Evolutionary conservation across 179 eudicot species (phyloP).

Genomic region (Actinidia chinensis): DNA sequence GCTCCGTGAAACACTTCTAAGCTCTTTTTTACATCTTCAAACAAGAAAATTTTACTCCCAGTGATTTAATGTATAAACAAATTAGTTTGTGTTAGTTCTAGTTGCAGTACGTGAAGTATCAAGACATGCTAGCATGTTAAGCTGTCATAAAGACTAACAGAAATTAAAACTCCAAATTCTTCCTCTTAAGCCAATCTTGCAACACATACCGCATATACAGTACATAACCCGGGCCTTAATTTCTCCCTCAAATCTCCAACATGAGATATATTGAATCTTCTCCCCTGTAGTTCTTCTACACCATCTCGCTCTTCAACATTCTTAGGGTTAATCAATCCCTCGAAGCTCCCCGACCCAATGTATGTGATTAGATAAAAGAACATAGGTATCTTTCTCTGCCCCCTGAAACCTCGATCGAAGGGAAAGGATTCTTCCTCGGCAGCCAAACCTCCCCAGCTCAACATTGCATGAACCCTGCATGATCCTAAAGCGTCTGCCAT

Average conservation of each 20-base stretch:
- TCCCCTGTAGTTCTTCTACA: conserved; percentile 34
- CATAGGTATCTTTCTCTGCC: conserved; percentile 21
- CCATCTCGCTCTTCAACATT: conserved; percentile 33
- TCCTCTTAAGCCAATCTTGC: not conserved
- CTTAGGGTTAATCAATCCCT: conserved; percentile 27
- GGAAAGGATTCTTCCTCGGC: conserved; percentile 28
- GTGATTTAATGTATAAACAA: not conserved
- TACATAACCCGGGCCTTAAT: conserved; percentile 14
- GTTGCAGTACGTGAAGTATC: not conserved
- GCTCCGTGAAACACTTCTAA: conserved; percentile 1
- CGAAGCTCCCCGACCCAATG: conserved; percentile 21
- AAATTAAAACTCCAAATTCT: not conserved
- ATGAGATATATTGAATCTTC: conserved; percentile 27
- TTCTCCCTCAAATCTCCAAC: conserved; percentile 19
- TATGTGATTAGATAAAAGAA: conserved; percentile 31
- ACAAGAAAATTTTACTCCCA: not conserved
- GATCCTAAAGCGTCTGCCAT: conserved; percentile 31
- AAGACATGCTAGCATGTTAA: not conserved
- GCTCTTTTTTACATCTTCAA: conserved; percentile 9
- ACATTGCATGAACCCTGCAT: conserved; percentile 30
- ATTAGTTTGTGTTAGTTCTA: not conserved
- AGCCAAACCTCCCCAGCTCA: conserved; percentile 33
- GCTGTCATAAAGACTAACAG: not conserved
- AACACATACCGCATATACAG: too few species aligned
- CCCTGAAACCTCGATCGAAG: conserved; percentile 27